A percentile compares a stretch with the other conserved stretches of the same genome.
Evolutionary conservation across 1,139 yeast species (phyloP).

Genomic region (Saccharomyces hybrid): DNA sequence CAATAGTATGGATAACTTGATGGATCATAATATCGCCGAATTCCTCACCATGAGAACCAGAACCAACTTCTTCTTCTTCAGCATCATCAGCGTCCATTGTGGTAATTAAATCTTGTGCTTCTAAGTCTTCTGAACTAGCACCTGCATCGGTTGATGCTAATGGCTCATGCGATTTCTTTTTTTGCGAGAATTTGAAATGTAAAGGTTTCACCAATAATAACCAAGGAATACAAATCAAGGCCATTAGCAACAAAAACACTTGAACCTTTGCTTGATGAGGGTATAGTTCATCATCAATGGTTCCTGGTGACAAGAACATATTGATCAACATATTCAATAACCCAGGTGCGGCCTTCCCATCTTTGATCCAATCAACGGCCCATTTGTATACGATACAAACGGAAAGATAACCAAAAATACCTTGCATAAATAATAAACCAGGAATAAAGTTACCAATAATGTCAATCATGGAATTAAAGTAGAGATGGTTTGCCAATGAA

Average conservation of each 20-base stretch:
- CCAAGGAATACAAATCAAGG: slow-evolving; percentile 93
- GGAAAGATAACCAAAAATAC: slow-evolving; percentile 86
- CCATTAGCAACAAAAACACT: slow-evolving; percentile 60
- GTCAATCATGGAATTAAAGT: slow-evolving; percentile 71
- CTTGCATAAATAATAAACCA: slow-evolving; percentile 87
- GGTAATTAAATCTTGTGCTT: slow-evolving; percentile 19
- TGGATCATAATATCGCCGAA: slow-evolving; percentile 94
- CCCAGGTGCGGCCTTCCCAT: slow-evolving; percentile 79
- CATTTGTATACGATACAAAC: slow-evolving; percentile 85
- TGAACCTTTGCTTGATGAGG: slow-evolving; percentile 81
- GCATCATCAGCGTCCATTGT: slow-evolving; percentile 14
- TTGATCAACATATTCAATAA: slow-evolving; percentile 87
- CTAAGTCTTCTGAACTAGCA: slow-evolving; percentile 15
- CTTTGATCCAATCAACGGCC: slow-evolving; percentile 84
- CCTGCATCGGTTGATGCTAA: slow-evolving; percentile 29
- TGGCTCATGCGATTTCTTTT: slow-evolving; percentile 23
- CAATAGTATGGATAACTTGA: slow-evolving; percentile 97
- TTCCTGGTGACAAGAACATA: slow-evolving; percentile 93
- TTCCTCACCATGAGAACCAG: slow-evolving; percentile 47
- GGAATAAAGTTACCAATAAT: slow-evolving; percentile 91
- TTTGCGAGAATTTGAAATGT: slow-evolving; percentile 44
- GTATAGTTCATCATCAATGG: slow-evolving; percentile 71
- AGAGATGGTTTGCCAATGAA: slow-evolving; percentile 72
- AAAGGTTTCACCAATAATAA: slow-evolving; percentile 81
- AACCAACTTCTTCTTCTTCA: slow-evolving; percentile 39